phyloP scores from a whole-genome alignment of 345 rosid genomes.

The Zanthoxylum bungeanum region DNA sequence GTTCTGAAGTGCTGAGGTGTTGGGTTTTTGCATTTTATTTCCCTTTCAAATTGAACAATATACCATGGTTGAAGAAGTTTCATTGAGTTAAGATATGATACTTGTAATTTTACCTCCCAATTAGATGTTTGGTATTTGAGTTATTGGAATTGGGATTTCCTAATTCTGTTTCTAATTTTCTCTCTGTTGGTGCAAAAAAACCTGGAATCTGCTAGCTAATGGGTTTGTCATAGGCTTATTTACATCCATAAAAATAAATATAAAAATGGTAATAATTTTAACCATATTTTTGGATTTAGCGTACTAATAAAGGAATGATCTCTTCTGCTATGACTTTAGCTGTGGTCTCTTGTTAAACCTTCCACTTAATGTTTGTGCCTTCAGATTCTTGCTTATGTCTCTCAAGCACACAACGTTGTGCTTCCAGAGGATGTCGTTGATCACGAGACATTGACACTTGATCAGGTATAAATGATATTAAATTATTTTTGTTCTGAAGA shows the following conservation, averaged over 20 bases:
- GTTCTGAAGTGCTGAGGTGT: background rate
- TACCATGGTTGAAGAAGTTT: background rate
- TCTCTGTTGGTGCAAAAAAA: background rate
- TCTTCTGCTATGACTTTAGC: background rate
- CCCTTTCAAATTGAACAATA: background rate
- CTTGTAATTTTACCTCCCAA: background rate
- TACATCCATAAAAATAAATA: background rate
- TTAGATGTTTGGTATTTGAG: background rate
- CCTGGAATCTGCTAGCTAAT: background rate
- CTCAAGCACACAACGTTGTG: constrained; percentile 80
- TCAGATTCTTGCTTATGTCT: constrained; percentile 92
- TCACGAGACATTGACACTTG: constrained; percentile 59
- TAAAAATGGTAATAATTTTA: background rate
- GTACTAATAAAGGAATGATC: background rate
- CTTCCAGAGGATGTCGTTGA: constrained; percentile 78
- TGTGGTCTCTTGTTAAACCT: background rate
- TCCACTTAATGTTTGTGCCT: constrained; percentile 11
- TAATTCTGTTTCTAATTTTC: background rate
- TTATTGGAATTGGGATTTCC: background rate
- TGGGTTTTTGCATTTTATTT: constrained; percentile 4
- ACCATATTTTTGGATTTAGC: background rate
- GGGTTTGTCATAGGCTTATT: background rate
- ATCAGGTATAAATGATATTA: constrained; percentile 52
- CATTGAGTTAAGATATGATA: background rate
- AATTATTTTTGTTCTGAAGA: background rate